Conservation (phyloP, 352 stramenopile species). For the Blastocystis hominis region DNA sequence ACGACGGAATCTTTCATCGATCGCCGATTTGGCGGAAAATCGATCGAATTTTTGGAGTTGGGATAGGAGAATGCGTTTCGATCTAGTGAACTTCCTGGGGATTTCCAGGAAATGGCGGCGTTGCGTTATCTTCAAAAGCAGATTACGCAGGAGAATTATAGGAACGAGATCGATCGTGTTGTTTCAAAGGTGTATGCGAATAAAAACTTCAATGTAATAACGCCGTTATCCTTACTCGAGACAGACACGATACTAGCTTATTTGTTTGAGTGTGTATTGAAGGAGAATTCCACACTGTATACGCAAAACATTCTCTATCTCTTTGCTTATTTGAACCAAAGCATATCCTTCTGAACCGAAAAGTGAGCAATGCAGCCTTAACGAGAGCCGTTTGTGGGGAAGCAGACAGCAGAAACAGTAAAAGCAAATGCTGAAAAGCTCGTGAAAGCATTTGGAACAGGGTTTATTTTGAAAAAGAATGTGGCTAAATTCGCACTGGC, state of each 20-base stretch:
- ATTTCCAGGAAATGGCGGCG: not conserved
- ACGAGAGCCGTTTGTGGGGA: not conserved
- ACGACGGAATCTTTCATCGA: not conserved
- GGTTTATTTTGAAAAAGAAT: slow-evolving; percentile 56
- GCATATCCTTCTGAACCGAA: slow-evolving; percentile 4
- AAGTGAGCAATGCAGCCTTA: not conserved
- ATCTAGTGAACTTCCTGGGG: not conserved
- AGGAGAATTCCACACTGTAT: not conserved
- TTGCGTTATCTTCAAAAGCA: not conserved
- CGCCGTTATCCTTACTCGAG: not conserved
- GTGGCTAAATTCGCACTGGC: not conserved
- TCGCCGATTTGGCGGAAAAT: not conserved
- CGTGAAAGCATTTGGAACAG: slow-evolving; percentile 12
- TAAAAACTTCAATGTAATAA: not conserved
- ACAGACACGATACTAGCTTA: not conserved
- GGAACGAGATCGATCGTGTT: not conserved
- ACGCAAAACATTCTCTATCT: slow-evolving; percentile 50
- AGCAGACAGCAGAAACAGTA: not conserved
- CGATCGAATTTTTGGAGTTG: not conserved
- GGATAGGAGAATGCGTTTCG: not conserved
- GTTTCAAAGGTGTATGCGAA: not conserved
- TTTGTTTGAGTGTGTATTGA: not conserved
- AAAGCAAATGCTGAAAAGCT: not conserved
- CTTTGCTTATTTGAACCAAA: not conserved
- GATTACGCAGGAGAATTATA: not conserved